Base-by-base conservation (phyloP, 1,284 basidiomycete species). In the Apiotrichum gracile region DNA sequence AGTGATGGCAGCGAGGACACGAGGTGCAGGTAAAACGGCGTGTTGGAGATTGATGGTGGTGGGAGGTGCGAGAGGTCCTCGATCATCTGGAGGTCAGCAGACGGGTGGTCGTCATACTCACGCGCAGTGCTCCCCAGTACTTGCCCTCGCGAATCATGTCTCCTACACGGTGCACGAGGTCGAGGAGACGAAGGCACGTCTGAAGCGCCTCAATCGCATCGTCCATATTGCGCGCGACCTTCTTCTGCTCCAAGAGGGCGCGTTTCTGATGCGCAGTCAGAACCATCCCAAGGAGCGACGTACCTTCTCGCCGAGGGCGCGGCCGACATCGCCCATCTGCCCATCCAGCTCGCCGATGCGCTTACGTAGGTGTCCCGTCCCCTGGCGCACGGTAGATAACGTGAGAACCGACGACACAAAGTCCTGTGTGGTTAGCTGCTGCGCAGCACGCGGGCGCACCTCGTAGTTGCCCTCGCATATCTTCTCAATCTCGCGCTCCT, bases 381-480 rank as follows among this genome's bases (percentile, higher is more conserved):
- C 80, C 48, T 80, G 91, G 65, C 97, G 87, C 69, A 98, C 92
- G 45, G 87, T 89, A 73, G 97, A 86, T 51, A 99, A 80, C 5
- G 92, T 97, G 31, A 92, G 91, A 10, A 97, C 92, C 9, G 93
- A 96, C 22, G 86, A 85, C 24, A 97, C 91, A 70, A 99, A 98
- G 73, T 98, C 96, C 77, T 79, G 54, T 3, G 35, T 4, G 3
- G 27, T 29, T 19, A 33, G 51, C 51, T 13, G 34, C 8, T 9
- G 9, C 21, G 2, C 2, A 10, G 31, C 8, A 44, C 29, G 14
- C 39, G 6, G 13, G 27, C 46, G 5, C 12, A 79, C 78, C 71
- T 94, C 90, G 71, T 98, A 97, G 73, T 97, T 97, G 63, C 88
- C 86, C 54, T 86, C 84, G 76, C 96, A 98, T 75, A 97, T 92